Evolutionary conservation across 345 rosid species (phyloP).

Genomic region (Salix viminalis): DNA sequence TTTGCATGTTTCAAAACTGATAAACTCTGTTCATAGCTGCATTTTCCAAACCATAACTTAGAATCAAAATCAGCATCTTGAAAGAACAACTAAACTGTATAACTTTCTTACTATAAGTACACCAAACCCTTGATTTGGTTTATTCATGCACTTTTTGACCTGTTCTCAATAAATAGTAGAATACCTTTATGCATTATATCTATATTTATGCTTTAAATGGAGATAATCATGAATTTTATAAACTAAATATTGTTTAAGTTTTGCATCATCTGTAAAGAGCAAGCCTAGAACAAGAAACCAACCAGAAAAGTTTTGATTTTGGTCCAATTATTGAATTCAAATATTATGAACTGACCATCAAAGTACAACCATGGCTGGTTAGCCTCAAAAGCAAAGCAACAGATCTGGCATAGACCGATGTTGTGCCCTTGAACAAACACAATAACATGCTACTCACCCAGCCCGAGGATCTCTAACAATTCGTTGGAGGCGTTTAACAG

Average conservation of each 20-base stretch:
- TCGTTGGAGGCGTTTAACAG: slow-evolving; percentile 90
- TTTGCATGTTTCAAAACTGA: slow-evolving; percentile 85
- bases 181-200: not conserved
- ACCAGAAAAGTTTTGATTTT: not conserved
- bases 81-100: not conserved
- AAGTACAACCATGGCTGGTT: not conserved
- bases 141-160: not conserved
- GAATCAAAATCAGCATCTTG: slow-evolving; percentile 7
- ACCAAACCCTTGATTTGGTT: not conserved
- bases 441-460: slow-evolving; percentile 48
- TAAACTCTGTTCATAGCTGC: slow-evolving; percentile 94
- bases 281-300: not conserved
- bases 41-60: slow-evolving; percentile 10
- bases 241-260: not conserved
- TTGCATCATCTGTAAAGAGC: not conserved
- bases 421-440: not conserved
- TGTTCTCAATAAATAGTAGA: not conserved
- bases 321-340: not conserved
- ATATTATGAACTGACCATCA: not conserved
- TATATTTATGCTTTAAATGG: not conserved
- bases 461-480: slow-evolving; percentile 98
- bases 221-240: not conserved
- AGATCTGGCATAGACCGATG: not conserved
- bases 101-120: not conserved
- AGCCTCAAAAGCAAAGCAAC: not conserved